Conservation (phyloP, 805 yeast genomes). For the Brettanomyces bruxellensis region DNA sequence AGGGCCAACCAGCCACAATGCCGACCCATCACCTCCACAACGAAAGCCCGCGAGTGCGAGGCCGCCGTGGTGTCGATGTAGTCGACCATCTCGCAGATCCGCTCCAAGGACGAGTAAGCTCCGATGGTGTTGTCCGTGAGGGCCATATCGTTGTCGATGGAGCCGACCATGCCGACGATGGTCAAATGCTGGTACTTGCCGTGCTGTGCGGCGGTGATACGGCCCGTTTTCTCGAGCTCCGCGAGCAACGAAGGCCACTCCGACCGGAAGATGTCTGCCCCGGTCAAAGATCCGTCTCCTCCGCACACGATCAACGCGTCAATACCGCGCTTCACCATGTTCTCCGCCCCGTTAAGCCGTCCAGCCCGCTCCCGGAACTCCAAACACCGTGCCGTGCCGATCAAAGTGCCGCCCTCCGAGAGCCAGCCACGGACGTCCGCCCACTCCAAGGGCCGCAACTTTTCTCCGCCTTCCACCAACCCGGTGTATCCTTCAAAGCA, state of each 20-base stretch:
- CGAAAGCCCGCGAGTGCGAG: constrained; percentile 77
- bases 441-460: constrained; percentile 71
- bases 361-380: constrained; percentile 63
- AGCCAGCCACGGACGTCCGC: constrained; percentile 65
- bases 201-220: constrained; percentile 37
- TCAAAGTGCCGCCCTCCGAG: constrained; percentile 64
- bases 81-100: constrained; percentile 69
- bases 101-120: constrained; percentile 66
- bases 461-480: constrained; percentile 72
- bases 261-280: constrained; percentile 66
- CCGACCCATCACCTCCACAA: constrained; percentile 83
- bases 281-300: constrained; percentile 78
- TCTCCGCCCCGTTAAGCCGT: constrained; percentile 51
- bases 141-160: constrained; percentile 84
- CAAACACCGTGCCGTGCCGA: constrained; percentile 70
- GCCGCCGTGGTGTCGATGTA: constrained; percentile 79
- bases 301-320: constrained; percentile 77
- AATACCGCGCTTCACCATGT: constrained; percentile 61
- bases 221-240: constrained; percentile 40
- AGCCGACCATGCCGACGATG: constrained; percentile 70
- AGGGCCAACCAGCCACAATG: constrained; percentile 85
- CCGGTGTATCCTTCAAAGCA: constrained; percentile 95
- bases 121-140: constrained; percentile 79
- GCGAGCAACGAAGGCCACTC: constrained; percentile 70
- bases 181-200: constrained; percentile 46